Percentiles rank a stretch among this genome's conserved stretches.
Conservation (phyloP, 148 eudicot species). For the Heliosperma pusillum region DNA sequence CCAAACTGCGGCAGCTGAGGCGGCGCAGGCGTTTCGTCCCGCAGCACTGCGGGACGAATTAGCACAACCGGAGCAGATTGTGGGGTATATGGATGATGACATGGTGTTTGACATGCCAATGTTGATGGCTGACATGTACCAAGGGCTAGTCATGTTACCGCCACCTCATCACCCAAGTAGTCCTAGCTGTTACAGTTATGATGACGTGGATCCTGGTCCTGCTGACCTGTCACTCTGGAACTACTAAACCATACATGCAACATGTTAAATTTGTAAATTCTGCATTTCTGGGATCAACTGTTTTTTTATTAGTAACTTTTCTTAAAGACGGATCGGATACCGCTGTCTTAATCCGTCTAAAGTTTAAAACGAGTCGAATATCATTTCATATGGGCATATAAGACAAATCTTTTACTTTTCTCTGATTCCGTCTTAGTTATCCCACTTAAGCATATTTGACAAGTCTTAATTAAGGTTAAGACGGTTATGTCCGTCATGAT, state of each 20-base stretch:
- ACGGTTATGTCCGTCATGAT: too few species aligned
- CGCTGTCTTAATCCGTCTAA: too few species aligned
- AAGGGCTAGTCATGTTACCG: constrained; percentile 43
- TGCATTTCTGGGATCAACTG: too few species aligned
- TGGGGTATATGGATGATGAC: constrained; percentile 46
- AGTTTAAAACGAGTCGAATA: too few species aligned
- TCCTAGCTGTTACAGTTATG: background rate
- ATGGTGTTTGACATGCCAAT: constrained; percentile 47
- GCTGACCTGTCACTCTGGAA: constrained; percentile 36
- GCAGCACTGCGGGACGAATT: background rate
- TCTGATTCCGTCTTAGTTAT: too few species aligned
- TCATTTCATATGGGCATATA: too few species aligned
- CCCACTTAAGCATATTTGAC: too few species aligned
- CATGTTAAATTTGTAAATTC: too few species aligned
- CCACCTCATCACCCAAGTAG: background rate
- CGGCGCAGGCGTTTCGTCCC: constrained; percentile 43
- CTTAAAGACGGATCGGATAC: too few species aligned
- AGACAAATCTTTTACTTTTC: too few species aligned
- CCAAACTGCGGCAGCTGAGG: constrained; percentile 67
- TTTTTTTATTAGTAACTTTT: too few species aligned
- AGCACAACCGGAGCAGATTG: background rate
- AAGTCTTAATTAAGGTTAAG: too few species aligned
- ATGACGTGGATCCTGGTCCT: background rate
- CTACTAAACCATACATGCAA: constrained; percentile 24
- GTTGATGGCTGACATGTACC: constrained; percentile 57